Evolutionary conservation across 345 rosid species (phyloP).

Genomic region (Pseudoturritis turrita): DNA sequence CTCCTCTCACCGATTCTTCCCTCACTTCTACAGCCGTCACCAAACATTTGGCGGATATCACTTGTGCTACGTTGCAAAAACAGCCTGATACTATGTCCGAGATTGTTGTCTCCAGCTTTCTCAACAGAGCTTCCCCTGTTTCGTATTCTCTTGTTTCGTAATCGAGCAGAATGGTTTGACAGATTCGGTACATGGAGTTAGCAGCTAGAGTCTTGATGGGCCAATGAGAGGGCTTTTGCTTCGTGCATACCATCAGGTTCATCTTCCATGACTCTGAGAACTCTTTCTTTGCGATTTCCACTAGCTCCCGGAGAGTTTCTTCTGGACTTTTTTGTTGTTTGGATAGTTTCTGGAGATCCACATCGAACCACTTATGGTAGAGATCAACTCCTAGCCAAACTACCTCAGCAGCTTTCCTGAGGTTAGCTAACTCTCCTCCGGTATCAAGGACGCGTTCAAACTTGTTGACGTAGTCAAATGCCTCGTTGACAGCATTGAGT

Average conservation of each 20-base stretch:
- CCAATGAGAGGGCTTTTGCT: constrained; percentile 63
- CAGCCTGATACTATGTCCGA: constrained; percentile 77
- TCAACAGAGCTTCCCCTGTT: constrained; percentile 38
- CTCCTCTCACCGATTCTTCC: constrained; percentile 46
- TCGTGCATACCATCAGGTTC: constrained; percentile 28
- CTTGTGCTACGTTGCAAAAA: constrained; percentile 54
- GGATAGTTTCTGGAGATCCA: constrained; percentile 57
- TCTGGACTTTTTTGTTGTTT: constrained; percentile 33
- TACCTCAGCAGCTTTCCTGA: constrained; percentile 52
- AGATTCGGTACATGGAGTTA: constrained; percentile 73
- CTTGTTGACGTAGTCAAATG: constrained; percentile 44
- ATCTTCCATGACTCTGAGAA: constrained; percentile 39
- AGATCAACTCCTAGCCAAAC: constrained; percentile 69
- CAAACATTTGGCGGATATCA: constrained; percentile 52
- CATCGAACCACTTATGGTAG: constrained; percentile 60
- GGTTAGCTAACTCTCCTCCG: constrained; percentile 35
- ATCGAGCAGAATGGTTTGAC: constrained; percentile 48
- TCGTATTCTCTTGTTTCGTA: constrained; percentile 25
- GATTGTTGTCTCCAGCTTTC: constrained; percentile 37
- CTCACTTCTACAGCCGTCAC: constrained; percentile 52
- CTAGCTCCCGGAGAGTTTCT: constrained; percentile 53
- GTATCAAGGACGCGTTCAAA: constrained; percentile 41
- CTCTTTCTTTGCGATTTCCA: constrained; percentile 44
- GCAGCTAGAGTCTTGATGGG: constrained; percentile 64
- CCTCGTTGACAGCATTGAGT: constrained; percentile 51